Evolutionary conservation across 371 early-diverging fungal genomes (phyloP), one percentile per base, ranked within the genome.

Genomic region (Homolaphlyctis polyrhiza): DNA sequence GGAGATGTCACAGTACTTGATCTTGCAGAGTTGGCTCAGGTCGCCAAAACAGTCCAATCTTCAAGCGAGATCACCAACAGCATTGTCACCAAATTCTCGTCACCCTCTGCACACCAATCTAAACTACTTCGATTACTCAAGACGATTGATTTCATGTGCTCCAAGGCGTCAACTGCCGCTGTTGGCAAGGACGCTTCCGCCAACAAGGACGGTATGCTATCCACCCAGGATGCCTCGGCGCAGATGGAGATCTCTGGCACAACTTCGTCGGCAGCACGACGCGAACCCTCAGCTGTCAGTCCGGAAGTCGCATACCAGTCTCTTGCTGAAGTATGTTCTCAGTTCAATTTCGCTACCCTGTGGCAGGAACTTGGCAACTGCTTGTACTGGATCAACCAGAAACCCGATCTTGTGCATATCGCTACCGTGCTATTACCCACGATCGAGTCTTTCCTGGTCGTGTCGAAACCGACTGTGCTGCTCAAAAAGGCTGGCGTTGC

Each of bases 381-480:
- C 45, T 77, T 98, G 54, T 75, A 78, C 18, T 70, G 82, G 35
- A 89, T 94, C 43, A 86, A 86, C 30, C 86, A 88, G 34, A 86
- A 89, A 52, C 77, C 85, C 6, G 91, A 94, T 29, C 75, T 95
- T 72, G 85, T 90, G 47, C 91, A 92, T 65, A 89, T 95, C 2
- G 95, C 95, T 3, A 94, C 97, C 0, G 93, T 95, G 5, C 73
- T 98, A 1, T 74, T 98, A 35, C 98, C 98, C 1, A 68, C 94
- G 59, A 94, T 97, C 67, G 98, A 98, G 75, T 87, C 94, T 2
- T 95, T 96, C 67, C 95, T 98, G 96, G 96, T 97, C 8, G 91
- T 97, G 4, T 91, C 91, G 28, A 91, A 90, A 62, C 81, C 81
- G 8, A 76, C 66, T 43, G 76, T 79, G 47, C 21, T 70, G 28